phyloP scores from a whole-genome alignment of 495 filamentous ascomycete species.

The Choiromyces venosus region DNA sequence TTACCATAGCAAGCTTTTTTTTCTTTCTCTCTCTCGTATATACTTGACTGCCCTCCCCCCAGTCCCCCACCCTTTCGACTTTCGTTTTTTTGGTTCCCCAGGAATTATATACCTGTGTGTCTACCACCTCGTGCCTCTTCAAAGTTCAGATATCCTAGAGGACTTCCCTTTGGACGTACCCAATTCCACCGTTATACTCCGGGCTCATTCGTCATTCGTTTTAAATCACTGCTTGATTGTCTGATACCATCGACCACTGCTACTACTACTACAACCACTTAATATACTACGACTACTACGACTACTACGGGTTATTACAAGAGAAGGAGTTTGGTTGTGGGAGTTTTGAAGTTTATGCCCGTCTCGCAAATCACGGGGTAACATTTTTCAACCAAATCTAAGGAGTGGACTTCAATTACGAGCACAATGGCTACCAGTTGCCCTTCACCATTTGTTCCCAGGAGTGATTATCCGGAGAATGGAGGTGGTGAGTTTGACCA shows the following conservation, averaged over 20 bases:
- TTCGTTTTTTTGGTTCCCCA: constrained; percentile 4
- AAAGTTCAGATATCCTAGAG: background rate
- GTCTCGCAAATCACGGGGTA: constrained; percentile 22
- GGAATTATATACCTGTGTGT: constrained; percentile 6
- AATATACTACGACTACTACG: background rate
- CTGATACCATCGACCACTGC: background rate
- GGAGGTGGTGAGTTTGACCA: constrained; percentile 59
- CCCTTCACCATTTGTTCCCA: constrained; percentile 60
- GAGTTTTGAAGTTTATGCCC: constrained; percentile 19
- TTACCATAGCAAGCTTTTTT: constrained; percentile 28
- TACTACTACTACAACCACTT: background rate
- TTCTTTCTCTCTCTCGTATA: constrained; percentile 23
- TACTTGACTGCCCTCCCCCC: constrained; percentile 10
- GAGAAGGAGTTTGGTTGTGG: constrained; percentile 2
- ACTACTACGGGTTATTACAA: background rate
- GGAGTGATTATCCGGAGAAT: constrained; percentile 52
- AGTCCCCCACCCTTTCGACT: constrained; percentile 2
- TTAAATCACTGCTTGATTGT: background rate
- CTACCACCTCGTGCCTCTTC: background rate
- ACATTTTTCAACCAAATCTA: constrained; percentile 5
- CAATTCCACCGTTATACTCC: background rate
- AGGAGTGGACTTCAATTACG: constrained; percentile 19
- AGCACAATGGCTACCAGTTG: constrained; percentile 45
- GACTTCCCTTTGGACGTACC: background rate
- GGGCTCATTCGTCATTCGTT: background rate